These are phyloP conservation scores for Phytophthora sp. DNA, from an alignment of 352 stramenopile genomes.

Conservation along the genomic window DNA sequence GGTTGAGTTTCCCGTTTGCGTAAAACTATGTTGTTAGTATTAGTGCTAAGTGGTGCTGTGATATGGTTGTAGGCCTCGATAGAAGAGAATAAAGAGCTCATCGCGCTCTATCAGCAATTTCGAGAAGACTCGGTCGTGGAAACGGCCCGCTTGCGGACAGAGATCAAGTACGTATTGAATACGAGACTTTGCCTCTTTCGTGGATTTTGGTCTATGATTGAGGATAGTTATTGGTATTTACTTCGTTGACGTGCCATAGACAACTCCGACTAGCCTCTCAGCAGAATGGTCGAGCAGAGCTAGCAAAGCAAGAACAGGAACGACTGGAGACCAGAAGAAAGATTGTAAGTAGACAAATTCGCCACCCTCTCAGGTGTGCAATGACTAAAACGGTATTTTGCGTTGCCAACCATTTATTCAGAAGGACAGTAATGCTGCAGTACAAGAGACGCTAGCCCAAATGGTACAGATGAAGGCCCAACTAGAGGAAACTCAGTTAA, in stretches of 20 bases:
- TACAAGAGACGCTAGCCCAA: slow-evolving; percentile 62
- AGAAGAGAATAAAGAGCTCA: slow-evolving; percentile 77
- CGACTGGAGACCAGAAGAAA: slow-evolving; percentile 41
- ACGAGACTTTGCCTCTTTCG: neutral
- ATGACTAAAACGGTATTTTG: neutral
- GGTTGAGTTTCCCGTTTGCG: neutral
- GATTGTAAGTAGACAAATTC: slow-evolving; percentile 30
- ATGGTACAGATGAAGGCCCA: slow-evolving; percentile 66
- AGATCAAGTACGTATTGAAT: slow-evolving; percentile 57
- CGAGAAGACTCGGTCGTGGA: slow-evolving; percentile 61
- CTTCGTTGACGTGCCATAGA: too few species aligned
- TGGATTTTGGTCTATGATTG: too few species aligned
- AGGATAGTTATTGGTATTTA: too few species aligned
- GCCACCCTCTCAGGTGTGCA: too few species aligned
- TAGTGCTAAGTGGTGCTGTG: neutral
- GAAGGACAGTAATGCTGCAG: slow-evolving; percentile 56
- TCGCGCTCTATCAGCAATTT: slow-evolving; percentile 74
- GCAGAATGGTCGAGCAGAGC: slow-evolving; percentile 15
- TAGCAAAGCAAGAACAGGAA: slow-evolving; percentile 39
- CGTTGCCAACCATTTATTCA: slow-evolving; percentile 15
- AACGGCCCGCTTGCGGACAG: slow-evolving; percentile 46
- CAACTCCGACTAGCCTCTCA: slow-evolving; percentile 27
- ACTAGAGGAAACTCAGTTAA: slow-evolving; percentile 68
- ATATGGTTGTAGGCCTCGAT: slow-evolving; percentile 48
- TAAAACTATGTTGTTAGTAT: neutral